Conservation (phyloP, 768 basidiomycete genomes). For the Boletus huronensis region DNA sequence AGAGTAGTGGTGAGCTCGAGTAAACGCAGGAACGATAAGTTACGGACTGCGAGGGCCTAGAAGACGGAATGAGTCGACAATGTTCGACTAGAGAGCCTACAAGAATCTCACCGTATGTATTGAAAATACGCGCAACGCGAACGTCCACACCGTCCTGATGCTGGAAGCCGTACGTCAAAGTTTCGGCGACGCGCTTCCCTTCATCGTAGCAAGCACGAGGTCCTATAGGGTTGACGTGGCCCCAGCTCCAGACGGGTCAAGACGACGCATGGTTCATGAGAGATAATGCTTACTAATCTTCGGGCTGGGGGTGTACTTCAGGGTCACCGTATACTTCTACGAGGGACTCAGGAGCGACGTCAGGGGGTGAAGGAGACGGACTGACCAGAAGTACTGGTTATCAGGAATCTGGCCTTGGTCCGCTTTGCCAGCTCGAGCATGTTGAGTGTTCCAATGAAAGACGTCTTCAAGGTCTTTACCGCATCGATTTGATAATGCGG, state of each 20-base stretch:
- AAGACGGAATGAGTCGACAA: background rate
- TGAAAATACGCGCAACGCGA: constrained; percentile 97
- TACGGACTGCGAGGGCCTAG: constrained; percentile 64
- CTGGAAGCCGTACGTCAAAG: constrained; percentile 93
- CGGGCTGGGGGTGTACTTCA: constrained; percentile 93
- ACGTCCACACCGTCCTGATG: constrained; percentile 94
- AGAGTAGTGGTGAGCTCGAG: constrained; percentile 23
- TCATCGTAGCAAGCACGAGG: constrained; percentile 99
- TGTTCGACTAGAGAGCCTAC: background rate
- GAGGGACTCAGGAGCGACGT: constrained; percentile 2
- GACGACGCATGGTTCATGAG: constrained; percentile 5
- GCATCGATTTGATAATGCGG: constrained; percentile 98
- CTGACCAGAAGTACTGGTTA: constrained; percentile 89
- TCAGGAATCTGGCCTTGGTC: constrained; percentile 94
- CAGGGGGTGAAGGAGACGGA: background rate
- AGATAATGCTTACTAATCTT: constrained; percentile 74
- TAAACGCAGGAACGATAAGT: constrained; percentile 25
- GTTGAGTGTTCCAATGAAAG: constrained; percentile 97
- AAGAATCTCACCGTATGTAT: constrained; percentile 67
- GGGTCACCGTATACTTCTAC: constrained; percentile 98
- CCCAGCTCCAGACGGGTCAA: constrained; percentile 61
- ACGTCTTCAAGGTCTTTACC: constrained; percentile 97
- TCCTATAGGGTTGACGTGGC: constrained; percentile 97
- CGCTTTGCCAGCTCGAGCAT: constrained; percentile 99
- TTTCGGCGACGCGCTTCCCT: constrained; percentile 98